Evolutionary conservation across 2,329 filamentous ascomycete genomes (phyloP).

Genomic region (Westerdykella ornata): DNA sequence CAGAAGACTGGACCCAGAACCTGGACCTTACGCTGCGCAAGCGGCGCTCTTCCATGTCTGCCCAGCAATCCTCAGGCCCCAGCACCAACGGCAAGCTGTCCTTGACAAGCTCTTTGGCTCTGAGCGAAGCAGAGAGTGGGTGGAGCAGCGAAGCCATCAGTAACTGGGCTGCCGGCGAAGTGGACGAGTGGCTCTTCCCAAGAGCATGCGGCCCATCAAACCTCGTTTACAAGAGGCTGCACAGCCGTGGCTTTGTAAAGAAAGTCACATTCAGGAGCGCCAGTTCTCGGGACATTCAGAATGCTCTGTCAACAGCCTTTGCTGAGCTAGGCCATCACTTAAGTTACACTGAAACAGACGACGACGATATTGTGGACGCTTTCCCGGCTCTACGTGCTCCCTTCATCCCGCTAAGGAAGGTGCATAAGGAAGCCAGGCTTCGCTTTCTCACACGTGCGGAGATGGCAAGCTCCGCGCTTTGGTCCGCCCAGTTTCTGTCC

Average conservation of each 20-base stretch:
- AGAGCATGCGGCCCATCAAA: constrained; percentile 60
- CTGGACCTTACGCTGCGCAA: not conserved
- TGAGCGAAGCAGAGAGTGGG: constrained; percentile 37
- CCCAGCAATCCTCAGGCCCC: constrained; percentile 8
- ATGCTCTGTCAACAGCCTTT: constrained; percentile 58
- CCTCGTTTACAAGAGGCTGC: constrained; percentile 62
- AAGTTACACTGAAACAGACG: constrained; percentile 22
- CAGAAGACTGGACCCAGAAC: constrained; percentile 45
- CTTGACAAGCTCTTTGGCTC: constrained; percentile 12
- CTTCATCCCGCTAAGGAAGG: constrained; percentile 71
- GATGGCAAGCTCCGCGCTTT: constrained; percentile 65
- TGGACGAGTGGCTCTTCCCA: constrained; percentile 57
- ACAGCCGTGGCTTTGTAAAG: constrained; percentile 65
- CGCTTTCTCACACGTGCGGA: constrained; percentile 64
- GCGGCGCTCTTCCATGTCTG: constrained; percentile 18
- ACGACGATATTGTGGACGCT: constrained; percentile 19
- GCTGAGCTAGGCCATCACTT: constrained; percentile 43
- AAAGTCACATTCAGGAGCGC: constrained; percentile 55
- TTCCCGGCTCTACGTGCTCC: constrained; percentile 56
- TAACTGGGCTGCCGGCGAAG: constrained; percentile 42
- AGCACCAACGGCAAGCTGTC: constrained; percentile 8
- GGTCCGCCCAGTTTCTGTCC: constrained; percentile 64
- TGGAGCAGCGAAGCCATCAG: constrained; percentile 46
- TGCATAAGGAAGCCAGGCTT: constrained; percentile 65
- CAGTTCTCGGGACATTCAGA: constrained; percentile 62